Conservation (phyloP, 2,329 filamentous ascomycete genomes). For the Colletotrichum brevisporum region DNA sequence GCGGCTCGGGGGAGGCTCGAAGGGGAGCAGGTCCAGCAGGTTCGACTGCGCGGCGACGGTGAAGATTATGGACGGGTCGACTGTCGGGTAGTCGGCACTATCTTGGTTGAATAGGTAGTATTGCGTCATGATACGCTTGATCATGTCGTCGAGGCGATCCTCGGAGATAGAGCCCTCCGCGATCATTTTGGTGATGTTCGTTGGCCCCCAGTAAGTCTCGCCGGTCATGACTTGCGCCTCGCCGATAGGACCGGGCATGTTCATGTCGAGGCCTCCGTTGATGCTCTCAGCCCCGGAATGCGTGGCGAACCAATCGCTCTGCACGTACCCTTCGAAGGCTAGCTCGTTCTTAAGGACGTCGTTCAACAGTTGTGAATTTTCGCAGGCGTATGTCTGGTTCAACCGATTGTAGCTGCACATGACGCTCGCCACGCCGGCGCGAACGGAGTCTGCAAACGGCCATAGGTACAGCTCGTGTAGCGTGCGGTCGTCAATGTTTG, state of each 20-base stretch:
- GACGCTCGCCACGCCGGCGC: constrained; percentile 73
- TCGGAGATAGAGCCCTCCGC: constrained; percentile 69
- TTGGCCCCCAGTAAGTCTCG: constrained; percentile 71
- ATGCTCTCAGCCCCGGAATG: constrained; percentile 79
- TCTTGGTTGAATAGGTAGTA: constrained; percentile 73
- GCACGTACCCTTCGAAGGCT: constrained; percentile 75
- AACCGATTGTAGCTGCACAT: constrained; percentile 84
- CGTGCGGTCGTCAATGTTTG: constrained; percentile 74
- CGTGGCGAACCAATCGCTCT: constrained; percentile 82
- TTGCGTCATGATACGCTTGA: constrained; percentile 72
- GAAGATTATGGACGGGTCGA: constrained; percentile 32
- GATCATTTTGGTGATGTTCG: constrained; percentile 67
- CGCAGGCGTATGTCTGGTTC: constrained; percentile 78
- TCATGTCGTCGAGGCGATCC: constrained; percentile 77
- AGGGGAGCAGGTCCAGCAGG: constrained; percentile 16
- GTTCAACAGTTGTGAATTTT: constrained; percentile 73
- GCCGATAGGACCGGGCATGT: constrained; percentile 77
- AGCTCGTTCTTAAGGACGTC: constrained; percentile 79
- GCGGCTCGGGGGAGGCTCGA: constrained; percentile 61
- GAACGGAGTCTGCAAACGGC: constrained; percentile 79
- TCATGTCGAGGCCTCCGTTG: constrained; percentile 82
- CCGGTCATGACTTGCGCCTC: constrained; percentile 61
- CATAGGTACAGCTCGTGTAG: constrained; percentile 78
- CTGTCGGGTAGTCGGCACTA: constrained; percentile 58
- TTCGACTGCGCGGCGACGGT: constrained; percentile 32